Evolutionary conservation across 2,329 filamentous ascomycete genomes (phyloP).

Genomic region (Chrysoporthe deuterocubensis): DNA sequence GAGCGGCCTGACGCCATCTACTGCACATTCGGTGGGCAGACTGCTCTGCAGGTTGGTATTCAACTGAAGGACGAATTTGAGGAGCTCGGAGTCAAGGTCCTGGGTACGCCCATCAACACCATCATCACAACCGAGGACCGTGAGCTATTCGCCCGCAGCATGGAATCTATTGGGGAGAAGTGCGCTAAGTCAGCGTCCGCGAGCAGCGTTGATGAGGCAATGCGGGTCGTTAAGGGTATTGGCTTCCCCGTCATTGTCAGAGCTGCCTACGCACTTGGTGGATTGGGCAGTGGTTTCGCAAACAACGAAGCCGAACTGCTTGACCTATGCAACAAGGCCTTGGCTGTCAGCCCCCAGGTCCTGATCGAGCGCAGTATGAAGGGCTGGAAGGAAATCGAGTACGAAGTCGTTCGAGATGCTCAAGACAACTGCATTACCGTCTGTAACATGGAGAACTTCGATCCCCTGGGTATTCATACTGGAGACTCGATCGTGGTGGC

Average conservation of each 20-base stretch:
- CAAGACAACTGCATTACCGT: slow-evolving; percentile 99
- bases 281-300: slow-evolving; percentile 93
- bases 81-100: slow-evolving; percentile 85
- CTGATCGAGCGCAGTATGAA: slow-evolving; percentile 99
- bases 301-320: slow-evolving; percentile 82
- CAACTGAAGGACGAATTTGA: slow-evolving; percentile 98
- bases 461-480: slow-evolving; percentile 95
- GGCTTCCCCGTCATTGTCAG: slow-evolving; percentile 97
- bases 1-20: slow-evolving; percentile 97
- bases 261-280: slow-evolving; percentile 93
- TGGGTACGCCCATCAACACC: slow-evolving; percentile 95
- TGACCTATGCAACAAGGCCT: slow-evolving; percentile 91
- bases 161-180: slow-evolving; percentile 98
- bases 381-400: slow-evolving; percentile 99
- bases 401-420: slow-evolving; percentile 95
- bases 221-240: slow-evolving; percentile 86
- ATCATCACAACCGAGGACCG: slow-evolving; percentile 99
- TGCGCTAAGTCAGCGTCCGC: slow-evolving; percentile 97
- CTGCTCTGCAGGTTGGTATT: slow-evolving; percentile 94
- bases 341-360: slow-evolving; percentile 93
- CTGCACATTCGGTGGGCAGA: slow-evolving; percentile 96
- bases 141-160: slow-evolving; percentile 94
- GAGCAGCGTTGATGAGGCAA: slow-evolving; percentile 83
- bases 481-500: slow-evolving; percentile 99
- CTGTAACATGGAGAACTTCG: slow-evolving; percentile 99